phyloP scores from a whole-genome alignment of 331 rosid genomes.

The Pyrus hybrid region DNA sequence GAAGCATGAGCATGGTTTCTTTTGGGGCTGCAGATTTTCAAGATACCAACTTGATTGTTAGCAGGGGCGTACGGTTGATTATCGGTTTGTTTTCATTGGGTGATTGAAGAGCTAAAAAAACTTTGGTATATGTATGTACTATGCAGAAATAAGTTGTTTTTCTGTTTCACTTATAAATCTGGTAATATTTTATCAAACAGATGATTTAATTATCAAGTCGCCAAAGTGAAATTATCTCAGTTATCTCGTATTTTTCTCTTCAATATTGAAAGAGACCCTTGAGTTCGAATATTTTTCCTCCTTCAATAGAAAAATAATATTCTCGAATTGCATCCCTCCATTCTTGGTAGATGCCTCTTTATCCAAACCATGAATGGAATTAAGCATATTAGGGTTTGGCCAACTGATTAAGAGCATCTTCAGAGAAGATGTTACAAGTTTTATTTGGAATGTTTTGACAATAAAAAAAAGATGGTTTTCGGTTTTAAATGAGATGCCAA shows the following conservation, averaged over 20 bases:
- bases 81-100: constrained; percentile 17
- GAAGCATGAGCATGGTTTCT: constrained; percentile 28
- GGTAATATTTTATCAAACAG: not conserved
- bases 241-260: not conserved
- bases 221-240: not conserved
- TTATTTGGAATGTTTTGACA: no score
- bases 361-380: not conserved
- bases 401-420: no score
- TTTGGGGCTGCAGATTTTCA: constrained; percentile 18
- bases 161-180: not conserved
- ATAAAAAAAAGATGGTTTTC: no score
- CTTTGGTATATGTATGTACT: not conserved
- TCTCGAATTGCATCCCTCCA: not conserved
- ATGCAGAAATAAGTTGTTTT: not conserved
- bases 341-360: not conserved
- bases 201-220: not conserved
- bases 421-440: no score
- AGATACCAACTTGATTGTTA: constrained; percentile 8
- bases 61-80: not conserved
- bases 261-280: not conserved
- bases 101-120: constrained; percentile 7
- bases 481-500: no score
- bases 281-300: not conserved
- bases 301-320: no score
- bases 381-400: not conserved